Evolutionary conservation across 2,329 filamentous ascomycete species (phyloP).

Genomic region (Tolypocladium inflatum): DNA sequence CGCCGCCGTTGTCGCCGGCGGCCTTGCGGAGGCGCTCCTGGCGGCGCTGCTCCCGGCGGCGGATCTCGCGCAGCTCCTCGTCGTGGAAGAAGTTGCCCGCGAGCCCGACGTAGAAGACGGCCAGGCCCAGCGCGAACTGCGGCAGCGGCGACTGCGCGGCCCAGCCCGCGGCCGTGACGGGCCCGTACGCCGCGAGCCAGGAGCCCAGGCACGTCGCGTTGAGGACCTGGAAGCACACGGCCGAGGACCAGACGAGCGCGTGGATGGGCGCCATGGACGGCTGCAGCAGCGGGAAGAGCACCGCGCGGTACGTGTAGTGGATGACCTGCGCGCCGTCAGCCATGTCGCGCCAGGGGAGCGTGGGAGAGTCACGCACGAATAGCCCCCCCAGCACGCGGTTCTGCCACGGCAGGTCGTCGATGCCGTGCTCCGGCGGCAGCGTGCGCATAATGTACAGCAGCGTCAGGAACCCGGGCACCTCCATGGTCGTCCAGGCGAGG

Average conservation of each 20-base stretch:
- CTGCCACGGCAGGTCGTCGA: slow-evolving; percentile 59
- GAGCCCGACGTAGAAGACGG: slow-evolving; percentile 68
- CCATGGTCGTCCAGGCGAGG: slow-evolving; percentile 82
- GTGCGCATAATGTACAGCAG: slow-evolving; percentile 71
- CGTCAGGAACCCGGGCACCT: slow-evolving; percentile 66
- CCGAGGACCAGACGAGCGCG: slow-evolving; percentile 53
- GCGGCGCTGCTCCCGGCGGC: slow-evolving; percentile 53
- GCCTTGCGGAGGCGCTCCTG: slow-evolving; percentile 30
- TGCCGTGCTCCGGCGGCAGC: slow-evolving; percentile 49
- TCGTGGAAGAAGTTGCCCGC: slow-evolving; percentile 81
- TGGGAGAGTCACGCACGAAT: slow-evolving; percentile 36
- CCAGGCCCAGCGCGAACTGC: slow-evolving; percentile 54
- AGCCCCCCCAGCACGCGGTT: slow-evolving; percentile 67
- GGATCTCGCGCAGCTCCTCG: slow-evolving; percentile 78
- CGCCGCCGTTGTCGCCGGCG: background rate
- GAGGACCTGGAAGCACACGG: slow-evolving; percentile 63
- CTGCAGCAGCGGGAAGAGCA: slow-evolving; percentile 72
- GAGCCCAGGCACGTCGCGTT: slow-evolving; percentile 72
- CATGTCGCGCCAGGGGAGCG: background rate
- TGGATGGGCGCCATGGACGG: slow-evolving; percentile 92
- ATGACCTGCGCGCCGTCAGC: slow-evolving; percentile 40
- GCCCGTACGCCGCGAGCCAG: slow-evolving; percentile 77
- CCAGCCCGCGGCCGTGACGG: slow-evolving; percentile 47
- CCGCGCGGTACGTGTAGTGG: slow-evolving; percentile 85
- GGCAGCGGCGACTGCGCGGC: slow-evolving; percentile 22